A percentile compares a stretch with the other conserved stretches of the same genome.
These are phyloP conservation scores for Backusella mclennaniae DNA, from an alignment of 192 early-diverging fungal species.

Conservation along the genomic window DNA sequence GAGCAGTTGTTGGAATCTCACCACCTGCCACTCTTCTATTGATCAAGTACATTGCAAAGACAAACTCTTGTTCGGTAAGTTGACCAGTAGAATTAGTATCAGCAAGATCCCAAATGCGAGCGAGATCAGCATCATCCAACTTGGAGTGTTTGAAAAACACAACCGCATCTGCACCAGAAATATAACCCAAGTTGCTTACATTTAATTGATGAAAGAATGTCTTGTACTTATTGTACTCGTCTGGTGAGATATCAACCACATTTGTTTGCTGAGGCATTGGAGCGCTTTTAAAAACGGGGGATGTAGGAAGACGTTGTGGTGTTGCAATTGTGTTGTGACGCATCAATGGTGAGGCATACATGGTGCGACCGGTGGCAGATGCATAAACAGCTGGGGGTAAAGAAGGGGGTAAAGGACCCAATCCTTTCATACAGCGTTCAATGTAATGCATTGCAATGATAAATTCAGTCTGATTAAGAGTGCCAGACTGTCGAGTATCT, in stretches of 20 bases:
- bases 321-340: slow-evolving; percentile 2
- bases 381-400: slow-evolving; percentile 64
- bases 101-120: slow-evolving; percentile 55
- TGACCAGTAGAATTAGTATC: slow-evolving; percentile 58
- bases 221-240: slow-evolving; percentile 76
- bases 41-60: slow-evolving; percentile 77
- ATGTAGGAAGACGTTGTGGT: not conserved
- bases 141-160: slow-evolving; percentile 38
- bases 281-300: slow-evolving; percentile 3
- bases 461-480: slow-evolving; percentile 82
- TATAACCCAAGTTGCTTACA: slow-evolving; percentile 54
- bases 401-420: slow-evolving; percentile 59
- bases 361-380: slow-evolving; percentile 33
- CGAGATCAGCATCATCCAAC: slow-evolving; percentile 34
- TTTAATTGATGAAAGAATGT: slow-evolving; percentile 76
- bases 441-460: slow-evolving; percentile 91
- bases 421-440: slow-evolving; percentile 65
- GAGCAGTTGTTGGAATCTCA: slow-evolving; percentile 51
- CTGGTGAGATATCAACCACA: slow-evolving; percentile 58
- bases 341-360: slow-evolving; percentile 18
- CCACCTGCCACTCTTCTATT: slow-evolving; percentile 53
- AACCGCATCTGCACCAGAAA: slow-evolving; percentile 51
- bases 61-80: slow-evolving; percentile 69
- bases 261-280: slow-evolving; percentile 16
- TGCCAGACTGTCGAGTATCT: slow-evolving; percentile 70